Evolutionary conservation across 2,329 filamentous ascomycete species (phyloP).

Genomic region (Beauveria scarabaeidicola): DNA sequence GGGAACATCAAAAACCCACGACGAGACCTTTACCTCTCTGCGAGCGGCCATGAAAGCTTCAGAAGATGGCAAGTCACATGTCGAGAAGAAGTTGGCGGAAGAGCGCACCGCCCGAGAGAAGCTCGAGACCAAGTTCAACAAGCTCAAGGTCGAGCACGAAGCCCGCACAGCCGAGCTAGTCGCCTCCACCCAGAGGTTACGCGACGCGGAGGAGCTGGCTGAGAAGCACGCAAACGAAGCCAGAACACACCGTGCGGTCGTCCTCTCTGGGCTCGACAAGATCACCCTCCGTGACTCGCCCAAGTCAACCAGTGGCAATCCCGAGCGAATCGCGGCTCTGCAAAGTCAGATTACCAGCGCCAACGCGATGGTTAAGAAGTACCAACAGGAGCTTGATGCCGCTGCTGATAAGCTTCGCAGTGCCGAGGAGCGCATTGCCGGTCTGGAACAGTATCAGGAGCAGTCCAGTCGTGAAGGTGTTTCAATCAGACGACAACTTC

Average conservation of each 20-base stretch:
- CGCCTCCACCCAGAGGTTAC: slow-evolving; percentile 61
- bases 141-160: slow-evolving; percentile 77
- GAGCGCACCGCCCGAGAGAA: slow-evolving; percentile 68
- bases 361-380: slow-evolving; percentile 73
- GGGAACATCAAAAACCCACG: slow-evolving; percentile 60
- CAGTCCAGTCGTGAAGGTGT: slow-evolving; percentile 92
- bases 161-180: slow-evolving; percentile 70
- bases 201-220: slow-evolving; percentile 79
- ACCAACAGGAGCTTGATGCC: slow-evolving; percentile 78
- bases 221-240: slow-evolving; percentile 85
- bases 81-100: slow-evolving; percentile 77
- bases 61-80: slow-evolving; percentile 61
- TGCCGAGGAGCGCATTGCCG: slow-evolving; percentile 93
- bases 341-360: slow-evolving; percentile 73
- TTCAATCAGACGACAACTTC: slow-evolving; percentile 80
- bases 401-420: slow-evolving; percentile 83
- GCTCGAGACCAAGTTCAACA: slow-evolving; percentile 67
- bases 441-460: slow-evolving; percentile 93
- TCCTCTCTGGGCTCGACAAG: slow-evolving; percentile 75
- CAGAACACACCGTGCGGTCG: slow-evolving; percentile 70
- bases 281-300: slow-evolving; percentile 48
- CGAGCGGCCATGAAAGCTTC: slow-evolving; percentile 72
- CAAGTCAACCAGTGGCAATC: slow-evolving; percentile 38
- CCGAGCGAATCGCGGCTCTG: slow-evolving; percentile 63
- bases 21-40: slow-evolving; percentile 63